These are phyloP conservation scores for Cercospora canescens DNA, from an alignment of 2,329 filamentous ascomycete genomes.

Conservation along the genomic window DNA sequence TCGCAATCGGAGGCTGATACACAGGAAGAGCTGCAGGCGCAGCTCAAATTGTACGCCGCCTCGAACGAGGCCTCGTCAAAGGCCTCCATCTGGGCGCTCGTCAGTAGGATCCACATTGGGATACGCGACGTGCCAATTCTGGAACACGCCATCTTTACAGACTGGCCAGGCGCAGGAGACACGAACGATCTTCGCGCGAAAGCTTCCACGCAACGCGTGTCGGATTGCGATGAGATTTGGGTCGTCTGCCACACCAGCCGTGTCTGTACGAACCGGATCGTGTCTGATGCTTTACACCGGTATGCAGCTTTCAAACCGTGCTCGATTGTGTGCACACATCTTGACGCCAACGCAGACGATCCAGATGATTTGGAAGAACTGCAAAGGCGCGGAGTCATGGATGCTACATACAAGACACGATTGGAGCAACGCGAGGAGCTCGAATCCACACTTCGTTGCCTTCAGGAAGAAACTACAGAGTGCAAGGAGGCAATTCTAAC, in stretches of 20 bases:
- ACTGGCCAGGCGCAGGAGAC: constrained; percentile 19
- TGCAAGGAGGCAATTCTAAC: neutral
- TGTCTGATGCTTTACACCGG: neutral
- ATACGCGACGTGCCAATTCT: constrained; percentile 4
- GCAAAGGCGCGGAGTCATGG: neutral
- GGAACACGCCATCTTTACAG: constrained; percentile 7
- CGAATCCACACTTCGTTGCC: neutral
- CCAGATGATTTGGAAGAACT: neutral
- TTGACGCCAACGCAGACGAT: constrained; percentile 1
- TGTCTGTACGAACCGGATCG: neutral
- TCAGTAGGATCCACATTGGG: constrained; percentile 9
- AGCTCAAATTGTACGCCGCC: constrained; percentile 2
- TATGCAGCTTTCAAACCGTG: neutral
- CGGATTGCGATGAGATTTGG: constrained; percentile 22
- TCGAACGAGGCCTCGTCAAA: neutral
- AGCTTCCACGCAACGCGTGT: constrained; percentile 6
- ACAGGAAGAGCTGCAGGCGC: neutral
- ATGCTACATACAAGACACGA: neutral
- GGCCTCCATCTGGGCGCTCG: constrained; percentile 10
- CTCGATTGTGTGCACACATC: constrained; percentile 8
- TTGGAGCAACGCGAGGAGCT: neutral
- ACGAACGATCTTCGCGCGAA: constrained; percentile 15
- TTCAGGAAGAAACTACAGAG: neutral
- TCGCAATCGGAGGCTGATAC: neutral
- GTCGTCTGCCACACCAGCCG: constrained; percentile 10